Evolutionary conservation across 345 rosid species (phyloP).

Genomic region (Salix brachista): DNA sequence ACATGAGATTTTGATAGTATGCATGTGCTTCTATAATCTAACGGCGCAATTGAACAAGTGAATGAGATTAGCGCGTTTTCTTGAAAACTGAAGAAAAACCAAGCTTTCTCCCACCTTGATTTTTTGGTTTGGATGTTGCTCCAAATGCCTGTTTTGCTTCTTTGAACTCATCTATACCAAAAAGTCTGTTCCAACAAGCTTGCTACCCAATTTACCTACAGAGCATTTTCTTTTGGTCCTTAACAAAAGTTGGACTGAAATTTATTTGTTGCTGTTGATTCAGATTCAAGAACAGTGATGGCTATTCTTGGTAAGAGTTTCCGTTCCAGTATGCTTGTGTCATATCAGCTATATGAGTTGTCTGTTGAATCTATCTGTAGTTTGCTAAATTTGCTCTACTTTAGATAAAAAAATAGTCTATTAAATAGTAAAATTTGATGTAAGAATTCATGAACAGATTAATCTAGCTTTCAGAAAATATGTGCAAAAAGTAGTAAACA

Average conservation of each 20-base stretch:
- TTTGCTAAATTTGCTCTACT: background rate
- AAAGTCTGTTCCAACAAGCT: background rate
- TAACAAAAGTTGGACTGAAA: background rate
- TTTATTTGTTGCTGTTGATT: conserved; percentile 10
- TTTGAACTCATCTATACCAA: background rate
- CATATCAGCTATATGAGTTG: background rate
- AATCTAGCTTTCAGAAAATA: background rate
- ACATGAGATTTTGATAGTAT: background rate
- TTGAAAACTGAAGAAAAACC: background rate
- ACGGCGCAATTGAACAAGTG: background rate
- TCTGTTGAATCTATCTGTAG: background rate
- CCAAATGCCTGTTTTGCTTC: background rate
- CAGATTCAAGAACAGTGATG: conserved; percentile 99
- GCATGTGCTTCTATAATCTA: background rate
- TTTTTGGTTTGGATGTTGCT: background rate
- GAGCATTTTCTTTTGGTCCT: background rate
- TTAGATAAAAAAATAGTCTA: background rate
- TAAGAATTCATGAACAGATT: background rate
- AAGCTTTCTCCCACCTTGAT: background rate
- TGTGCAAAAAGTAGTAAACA: background rate
- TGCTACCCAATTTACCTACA: background rate
- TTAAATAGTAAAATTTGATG: background rate
- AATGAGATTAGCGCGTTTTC: background rate
- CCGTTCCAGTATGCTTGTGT: background rate
- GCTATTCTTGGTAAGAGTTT: conserved; percentile 81